These are phyloP conservation scores for Parathielavia hyrcaniae DNA, from an alignment of 495 filamentous ascomycete species.

Conservation along the genomic window DNA sequence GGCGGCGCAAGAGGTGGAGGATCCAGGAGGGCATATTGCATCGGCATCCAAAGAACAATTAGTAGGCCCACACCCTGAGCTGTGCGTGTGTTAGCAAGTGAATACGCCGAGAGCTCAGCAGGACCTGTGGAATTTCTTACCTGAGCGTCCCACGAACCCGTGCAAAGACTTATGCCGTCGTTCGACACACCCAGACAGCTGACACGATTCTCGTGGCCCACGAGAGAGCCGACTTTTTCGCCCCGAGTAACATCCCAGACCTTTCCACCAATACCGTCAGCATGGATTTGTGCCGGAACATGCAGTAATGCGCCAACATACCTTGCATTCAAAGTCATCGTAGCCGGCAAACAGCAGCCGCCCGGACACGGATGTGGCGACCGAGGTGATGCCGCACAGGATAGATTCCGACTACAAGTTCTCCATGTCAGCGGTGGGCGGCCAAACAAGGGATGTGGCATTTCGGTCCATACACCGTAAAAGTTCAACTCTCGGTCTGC, in stretches of 20 bases:
- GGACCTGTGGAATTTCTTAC: slow-evolving; percentile 49
- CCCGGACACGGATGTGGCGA: slow-evolving; percentile 95
- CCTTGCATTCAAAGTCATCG: slow-evolving; percentile 99
- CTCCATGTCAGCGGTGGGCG: slow-evolving; percentile 15
- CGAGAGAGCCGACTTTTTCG: slow-evolving; percentile 91
- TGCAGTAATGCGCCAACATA: slow-evolving; percentile 39
- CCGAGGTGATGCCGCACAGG: slow-evolving; percentile 95
- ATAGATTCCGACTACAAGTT: slow-evolving; percentile 79
- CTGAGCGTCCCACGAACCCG: slow-evolving; percentile 97
- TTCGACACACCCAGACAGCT: slow-evolving; percentile 98
- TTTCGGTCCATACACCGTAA: slow-evolving; percentile 66
- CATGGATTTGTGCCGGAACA: not conserved
- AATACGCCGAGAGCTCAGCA: not conserved
- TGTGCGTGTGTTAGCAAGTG: slow-evolving; percentile 34
- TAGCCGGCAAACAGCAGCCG: slow-evolving; percentile 95
- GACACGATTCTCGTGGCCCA: slow-evolving; percentile 96
- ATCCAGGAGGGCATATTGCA: slow-evolving; percentile 28
- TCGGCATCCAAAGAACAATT: slow-evolving; percentile 26
- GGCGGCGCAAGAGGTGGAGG: slow-evolving; percentile 28
- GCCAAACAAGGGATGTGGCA: slow-evolving; percentile 18
- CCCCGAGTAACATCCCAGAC: slow-evolving; percentile 97
- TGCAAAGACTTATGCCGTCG: slow-evolving; percentile 98
- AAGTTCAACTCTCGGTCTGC: slow-evolving; percentile 94
- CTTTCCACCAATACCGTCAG: slow-evolving; percentile 39
- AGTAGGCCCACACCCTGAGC: slow-evolving; percentile 86